Evolutionary conservation across 192 early-diverging fungal species (phyloP).

Genomic region (Podila epigama): DNA sequence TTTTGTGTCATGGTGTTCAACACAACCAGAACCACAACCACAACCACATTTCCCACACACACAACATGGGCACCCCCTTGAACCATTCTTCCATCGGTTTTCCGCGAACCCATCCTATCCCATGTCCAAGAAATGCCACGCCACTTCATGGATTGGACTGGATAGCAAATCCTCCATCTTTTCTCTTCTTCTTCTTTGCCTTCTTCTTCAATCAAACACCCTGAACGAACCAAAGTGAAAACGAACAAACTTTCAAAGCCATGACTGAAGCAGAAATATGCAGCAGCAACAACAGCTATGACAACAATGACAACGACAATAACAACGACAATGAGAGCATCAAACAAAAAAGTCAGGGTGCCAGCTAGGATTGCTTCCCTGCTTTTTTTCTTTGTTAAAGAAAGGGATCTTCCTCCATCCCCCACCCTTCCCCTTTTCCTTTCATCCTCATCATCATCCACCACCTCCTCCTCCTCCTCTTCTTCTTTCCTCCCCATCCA

Average conservation of each 20-base stretch:
- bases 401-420: neutral
- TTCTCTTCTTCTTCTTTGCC: neutral
- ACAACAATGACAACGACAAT: neutral
- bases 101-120: no score
- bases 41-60: no score
- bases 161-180: neutral
- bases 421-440: neutral
- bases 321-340: neutral
- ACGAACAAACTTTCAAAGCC: no score
- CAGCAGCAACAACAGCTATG: neutral
- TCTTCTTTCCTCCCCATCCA: constrained; percentile 14
- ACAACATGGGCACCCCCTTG: no score
- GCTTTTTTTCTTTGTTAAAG: no score
- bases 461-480: neutral
- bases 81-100: no score
- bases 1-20: no score
- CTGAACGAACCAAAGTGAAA: no score
- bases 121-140: no score
- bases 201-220: neutral
- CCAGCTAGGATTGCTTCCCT: neutral
- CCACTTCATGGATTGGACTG: no score
- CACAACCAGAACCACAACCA: no score
- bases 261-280: neutral
- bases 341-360: neutral
- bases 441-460: neutral